Conservation (phyloP, 129 eudicot species). For the Flaveria ramosissima region DNA sequence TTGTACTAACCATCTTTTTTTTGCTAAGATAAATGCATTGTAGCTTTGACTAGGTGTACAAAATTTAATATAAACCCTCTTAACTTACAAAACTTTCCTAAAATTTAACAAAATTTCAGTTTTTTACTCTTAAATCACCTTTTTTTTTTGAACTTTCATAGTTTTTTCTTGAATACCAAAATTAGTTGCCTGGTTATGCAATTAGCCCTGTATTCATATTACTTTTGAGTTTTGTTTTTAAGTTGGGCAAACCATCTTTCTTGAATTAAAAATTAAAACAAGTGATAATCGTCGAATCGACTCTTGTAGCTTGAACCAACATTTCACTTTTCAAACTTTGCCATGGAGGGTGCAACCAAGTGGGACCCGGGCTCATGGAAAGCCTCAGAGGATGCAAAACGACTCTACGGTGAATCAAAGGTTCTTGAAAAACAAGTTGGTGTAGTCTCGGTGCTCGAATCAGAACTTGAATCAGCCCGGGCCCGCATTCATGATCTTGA, state of each 20-base stretch:
- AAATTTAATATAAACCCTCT: too few species aligned
- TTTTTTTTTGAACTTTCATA: neutral
- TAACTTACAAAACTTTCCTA: too few species aligned
- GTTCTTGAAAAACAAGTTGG: conserved; percentile 48
- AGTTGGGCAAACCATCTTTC: neutral
- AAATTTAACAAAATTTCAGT: too few species aligned
- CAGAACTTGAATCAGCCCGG: conserved; percentile 77
- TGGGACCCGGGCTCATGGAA: conserved; percentile 80
- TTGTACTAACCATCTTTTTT: too few species aligned
- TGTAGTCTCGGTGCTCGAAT: conserved; percentile 55
- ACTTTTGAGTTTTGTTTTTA: neutral
- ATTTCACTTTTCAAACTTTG: conserved; percentile 59
- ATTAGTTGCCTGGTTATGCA: neutral
- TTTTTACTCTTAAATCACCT: too few species aligned
- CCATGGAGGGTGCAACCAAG: conserved; percentile 97
- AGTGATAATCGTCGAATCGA: neutral
- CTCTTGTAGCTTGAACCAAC: conserved; percentile 59
- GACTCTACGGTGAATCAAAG: conserved; percentile 45
- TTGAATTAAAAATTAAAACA: neutral
- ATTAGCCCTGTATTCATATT: neutral
- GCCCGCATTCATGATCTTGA: conserved; percentile 75
- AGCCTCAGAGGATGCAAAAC: conserved; percentile 46
- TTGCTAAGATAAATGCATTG: too few species aligned
- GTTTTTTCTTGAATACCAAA: neutral
- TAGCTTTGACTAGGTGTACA: too few species aligned